phyloP scores from a whole-genome alignment of 805 yeast genomes.

The Naumovozyma dairenensis region DNA sequence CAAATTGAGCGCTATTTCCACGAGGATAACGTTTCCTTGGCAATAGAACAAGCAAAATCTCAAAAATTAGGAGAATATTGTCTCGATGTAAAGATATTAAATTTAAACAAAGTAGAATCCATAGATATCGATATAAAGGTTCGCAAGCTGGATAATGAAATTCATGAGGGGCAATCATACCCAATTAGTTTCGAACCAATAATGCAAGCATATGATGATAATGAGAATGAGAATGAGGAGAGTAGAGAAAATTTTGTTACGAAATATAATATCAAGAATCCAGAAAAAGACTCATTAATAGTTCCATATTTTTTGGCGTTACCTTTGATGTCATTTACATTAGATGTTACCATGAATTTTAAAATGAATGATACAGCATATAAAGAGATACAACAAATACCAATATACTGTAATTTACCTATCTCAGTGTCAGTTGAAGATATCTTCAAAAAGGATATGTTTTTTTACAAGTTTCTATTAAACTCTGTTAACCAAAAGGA shows the following conservation, averaged over 20 bases:
- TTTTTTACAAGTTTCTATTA: constrained; percentile 24
- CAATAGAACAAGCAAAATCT: constrained; percentile 10
- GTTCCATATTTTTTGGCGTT: constrained; percentile 14
- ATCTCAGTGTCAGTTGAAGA: constrained; percentile 28
- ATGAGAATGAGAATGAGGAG: neutral
- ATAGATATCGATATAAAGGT: constrained; percentile 2
- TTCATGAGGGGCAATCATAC: neutral
- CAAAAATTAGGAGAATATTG: constrained; percentile 15
- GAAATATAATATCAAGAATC: neutral
- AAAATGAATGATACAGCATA: constrained; percentile 4
- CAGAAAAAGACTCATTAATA: neutral
- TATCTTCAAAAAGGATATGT: constrained; percentile 18
- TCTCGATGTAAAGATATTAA: constrained; percentile 9
- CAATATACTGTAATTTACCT: constrained; percentile 18
- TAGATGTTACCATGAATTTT: constrained; percentile 11
- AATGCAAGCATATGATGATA: too few relatives aligned
- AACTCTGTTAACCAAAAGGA: constrained; percentile 19
- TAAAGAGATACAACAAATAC: constrained; percentile 10
- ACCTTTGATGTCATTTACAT: constrained; percentile 12
- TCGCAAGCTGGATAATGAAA: constrained; percentile 1
- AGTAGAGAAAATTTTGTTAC: neutral
- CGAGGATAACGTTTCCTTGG: constrained; percentile 12
- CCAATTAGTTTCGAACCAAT: constrained; percentile 6
- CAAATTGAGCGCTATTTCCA: constrained; percentile 13
- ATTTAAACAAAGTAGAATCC: constrained; percentile 5